Conservation (phyloP, 208 protist genomes). For the Trypanosoma congolense region DNA sequence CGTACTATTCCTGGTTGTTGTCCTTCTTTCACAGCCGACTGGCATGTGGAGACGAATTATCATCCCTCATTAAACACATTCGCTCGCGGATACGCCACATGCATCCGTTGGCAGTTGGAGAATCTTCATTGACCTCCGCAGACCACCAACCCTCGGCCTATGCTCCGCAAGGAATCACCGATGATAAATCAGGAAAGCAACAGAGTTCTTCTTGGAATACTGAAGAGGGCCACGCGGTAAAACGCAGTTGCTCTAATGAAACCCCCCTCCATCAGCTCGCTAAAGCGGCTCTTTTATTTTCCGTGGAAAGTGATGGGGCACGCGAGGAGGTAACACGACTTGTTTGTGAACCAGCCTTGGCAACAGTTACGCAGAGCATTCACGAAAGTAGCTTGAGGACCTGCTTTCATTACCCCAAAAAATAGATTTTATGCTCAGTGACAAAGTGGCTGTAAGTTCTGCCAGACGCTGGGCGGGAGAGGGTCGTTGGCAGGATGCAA, state of each 20-base stretch:
- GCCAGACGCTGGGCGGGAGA: constrained; percentile 10
- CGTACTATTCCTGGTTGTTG: constrained; percentile 1
- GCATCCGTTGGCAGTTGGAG: too few relatives aligned
- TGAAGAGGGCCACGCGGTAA: neutral
- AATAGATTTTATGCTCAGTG: constrained; percentile 21
- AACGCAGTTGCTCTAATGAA: neutral
- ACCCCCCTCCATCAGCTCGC: constrained; percentile 6
- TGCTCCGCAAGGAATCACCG: too few relatives aligned
- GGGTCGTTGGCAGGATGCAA: constrained; percentile 17
- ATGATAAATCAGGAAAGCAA: too few relatives aligned
- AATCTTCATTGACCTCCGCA: too few relatives aligned
- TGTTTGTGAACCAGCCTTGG: constrained; percentile 28
- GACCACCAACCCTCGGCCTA: neutral
- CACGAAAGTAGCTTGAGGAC: neutral
- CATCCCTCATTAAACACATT: constrained; percentile 8
- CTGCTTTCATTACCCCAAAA: constrained; percentile 3
- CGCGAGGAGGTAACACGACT: constrained; percentile 54
- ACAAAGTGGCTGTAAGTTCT: constrained; percentile 17
- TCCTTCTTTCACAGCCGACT: constrained; percentile 12
- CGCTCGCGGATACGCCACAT: constrained; percentile 1
- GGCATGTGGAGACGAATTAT: constrained; percentile 16
- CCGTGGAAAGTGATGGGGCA: constrained; percentile 44
- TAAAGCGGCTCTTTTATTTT: constrained; percentile 51
- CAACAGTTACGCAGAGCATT: neutral
- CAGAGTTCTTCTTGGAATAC: neutral